Evolutionary conservation across 805 yeast species (phyloP).

Genomic region (Debaryomyces maramus): DNA sequence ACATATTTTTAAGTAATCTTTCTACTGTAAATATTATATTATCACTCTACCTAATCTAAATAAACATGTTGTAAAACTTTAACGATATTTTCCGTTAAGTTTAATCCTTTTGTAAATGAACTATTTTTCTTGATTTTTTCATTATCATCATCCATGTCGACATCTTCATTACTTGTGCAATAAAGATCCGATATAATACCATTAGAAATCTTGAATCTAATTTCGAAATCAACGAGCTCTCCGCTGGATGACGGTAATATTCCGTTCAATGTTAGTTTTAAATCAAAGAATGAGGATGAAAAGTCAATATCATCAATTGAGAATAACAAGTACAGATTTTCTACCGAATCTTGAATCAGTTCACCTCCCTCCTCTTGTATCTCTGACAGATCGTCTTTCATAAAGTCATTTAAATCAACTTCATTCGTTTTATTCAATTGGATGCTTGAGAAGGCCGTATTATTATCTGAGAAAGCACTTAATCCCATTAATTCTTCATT

Average conservation of each 20-base stretch:
- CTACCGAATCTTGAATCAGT: not conserved
- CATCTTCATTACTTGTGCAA: constrained; percentile 17
- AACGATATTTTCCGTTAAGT: constrained; percentile 32
- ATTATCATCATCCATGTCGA: constrained; percentile 19
- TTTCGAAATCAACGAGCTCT: constrained; percentile 7
- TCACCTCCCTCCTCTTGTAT: constrained; percentile 11
- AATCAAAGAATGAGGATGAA: constrained; percentile 22
- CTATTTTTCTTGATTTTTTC: constrained; percentile 4
- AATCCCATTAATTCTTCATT: constrained; percentile 41
- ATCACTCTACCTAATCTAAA: constrained; percentile 1
- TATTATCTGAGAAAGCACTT: constrained; percentile 28
- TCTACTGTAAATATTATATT: constrained; percentile 3
- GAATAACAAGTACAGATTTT: constrained; percentile 11
- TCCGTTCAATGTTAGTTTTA: constrained; percentile 21
- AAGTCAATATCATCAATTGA: constrained; percentile 25
- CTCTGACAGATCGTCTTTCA: constrained; percentile 17
- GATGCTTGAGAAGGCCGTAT: constrained; percentile 14
- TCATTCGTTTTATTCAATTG: constrained; percentile 13
- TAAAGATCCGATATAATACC: constrained; percentile 20
- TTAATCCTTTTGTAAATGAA: constrained; percentile 26
- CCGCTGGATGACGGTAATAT: constrained; percentile 7
- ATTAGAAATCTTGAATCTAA: constrained; percentile 29
- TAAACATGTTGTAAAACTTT: constrained; percentile 19
- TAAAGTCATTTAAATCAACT: constrained; percentile 25
- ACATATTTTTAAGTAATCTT: not conserved